These are phyloP conservation scores for Solanum chilense DNA, from an alignment of 257 asterid genomes.

Conservation along the genomic window DNA sequence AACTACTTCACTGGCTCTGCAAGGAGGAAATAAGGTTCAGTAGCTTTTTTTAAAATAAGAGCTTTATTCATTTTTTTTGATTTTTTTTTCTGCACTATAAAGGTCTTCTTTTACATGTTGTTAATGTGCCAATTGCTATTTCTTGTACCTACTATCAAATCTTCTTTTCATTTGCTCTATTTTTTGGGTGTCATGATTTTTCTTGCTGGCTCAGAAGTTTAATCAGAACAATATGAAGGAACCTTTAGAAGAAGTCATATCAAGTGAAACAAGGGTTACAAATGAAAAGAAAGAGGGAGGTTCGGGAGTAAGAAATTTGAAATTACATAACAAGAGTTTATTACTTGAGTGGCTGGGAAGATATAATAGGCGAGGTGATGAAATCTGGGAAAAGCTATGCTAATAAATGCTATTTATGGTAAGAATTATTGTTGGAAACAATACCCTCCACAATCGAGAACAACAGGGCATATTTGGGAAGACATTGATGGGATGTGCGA, in stretches of 20 bases:
- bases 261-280: neutral
- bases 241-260: neutral
- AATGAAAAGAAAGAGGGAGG: neutral
- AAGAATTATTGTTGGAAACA: neutral
- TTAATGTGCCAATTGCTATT: neutral
- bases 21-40: conserved; percentile 83
- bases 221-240: neutral
- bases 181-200: neutral
- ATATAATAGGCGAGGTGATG: neutral
- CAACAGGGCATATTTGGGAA: neutral
- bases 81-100: neutral
- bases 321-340: neutral
- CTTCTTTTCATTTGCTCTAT: neutral
- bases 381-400: neutral
- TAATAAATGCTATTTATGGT: neutral
- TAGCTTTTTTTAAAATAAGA: neutral
- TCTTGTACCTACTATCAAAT: neutral
- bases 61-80: neutral
- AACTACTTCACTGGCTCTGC: conserved; percentile 74
- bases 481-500: neutral
- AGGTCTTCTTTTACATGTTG: neutral
- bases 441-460: neutral
- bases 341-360: neutral
- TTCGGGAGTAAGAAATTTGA: neutral
- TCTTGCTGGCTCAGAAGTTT: neutral